Conservation (phyloP, 331 rosid species). For the Cydonia oblonga region DNA sequence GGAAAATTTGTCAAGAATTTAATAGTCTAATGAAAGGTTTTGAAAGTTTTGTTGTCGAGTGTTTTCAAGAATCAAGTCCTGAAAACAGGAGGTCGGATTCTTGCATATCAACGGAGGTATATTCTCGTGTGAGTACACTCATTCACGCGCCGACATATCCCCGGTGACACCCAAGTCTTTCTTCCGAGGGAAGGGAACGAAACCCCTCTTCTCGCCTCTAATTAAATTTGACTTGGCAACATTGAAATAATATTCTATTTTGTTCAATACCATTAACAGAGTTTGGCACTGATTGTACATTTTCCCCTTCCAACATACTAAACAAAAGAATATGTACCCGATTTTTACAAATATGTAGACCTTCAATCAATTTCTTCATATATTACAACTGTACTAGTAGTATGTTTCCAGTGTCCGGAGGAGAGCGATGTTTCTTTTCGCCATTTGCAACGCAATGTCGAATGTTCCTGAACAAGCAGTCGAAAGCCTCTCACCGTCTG, state of each 20-base stretch:
- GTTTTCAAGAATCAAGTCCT: too few relatives aligned
- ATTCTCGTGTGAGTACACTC: neutral
- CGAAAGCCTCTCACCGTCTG: neutral
- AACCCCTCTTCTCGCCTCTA: neutral
- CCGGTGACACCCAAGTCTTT: neutral
- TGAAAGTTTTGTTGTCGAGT: too few relatives aligned
- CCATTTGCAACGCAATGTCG: conserved; percentile 18
- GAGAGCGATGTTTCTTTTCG: conserved; percentile 5
- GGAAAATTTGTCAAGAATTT: neutral
- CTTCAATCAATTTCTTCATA: conserved; percentile 27
- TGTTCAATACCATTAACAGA: conserved; percentile 14
- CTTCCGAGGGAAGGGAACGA: neutral
- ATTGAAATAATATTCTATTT: neutral
- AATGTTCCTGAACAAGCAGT: neutral
- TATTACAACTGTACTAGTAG: conserved; percentile 23
- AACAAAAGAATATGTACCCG: conserved; percentile 7
- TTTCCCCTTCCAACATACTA: conserved; percentile 6
- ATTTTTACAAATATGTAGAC: conserved; percentile 28
- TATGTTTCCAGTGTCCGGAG: conserved; percentile 17
- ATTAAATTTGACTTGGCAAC: neutral
- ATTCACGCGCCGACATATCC: neutral
- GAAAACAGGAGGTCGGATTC: neutral
- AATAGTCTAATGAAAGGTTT: too few relatives aligned
- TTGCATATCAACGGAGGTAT: neutral
- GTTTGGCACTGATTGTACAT: conserved; percentile 16